Evolutionary conservation across 2,329 filamentous ascomycete genomes (phyloP).

Genomic region (Biscogniauxia mediterranea): DNA sequence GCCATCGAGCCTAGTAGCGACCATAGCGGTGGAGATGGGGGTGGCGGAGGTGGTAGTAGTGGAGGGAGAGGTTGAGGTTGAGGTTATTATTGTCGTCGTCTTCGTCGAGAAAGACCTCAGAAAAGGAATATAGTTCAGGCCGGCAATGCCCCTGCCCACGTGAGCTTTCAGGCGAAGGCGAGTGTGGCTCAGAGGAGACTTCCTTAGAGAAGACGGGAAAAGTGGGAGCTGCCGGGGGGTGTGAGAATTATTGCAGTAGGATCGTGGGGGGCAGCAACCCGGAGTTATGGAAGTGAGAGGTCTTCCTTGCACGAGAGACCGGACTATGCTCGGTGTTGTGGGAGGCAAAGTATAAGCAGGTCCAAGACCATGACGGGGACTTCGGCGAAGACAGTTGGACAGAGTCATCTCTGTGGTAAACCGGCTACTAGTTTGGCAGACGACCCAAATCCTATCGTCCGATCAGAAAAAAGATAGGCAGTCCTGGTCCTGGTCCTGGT

Average conservation of each 20-base stretch:
- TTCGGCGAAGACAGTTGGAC: constrained; percentile 1
- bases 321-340: not conserved
- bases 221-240: constrained; percentile 11
- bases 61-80: no score
- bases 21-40: constrained; percentile 63
- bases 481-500: not conserved
- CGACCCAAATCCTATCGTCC: not conserved
- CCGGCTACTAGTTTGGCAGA: not conserved
- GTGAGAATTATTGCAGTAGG: constrained; percentile 23
- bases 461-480: not conserved
- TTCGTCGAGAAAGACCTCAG: constrained; percentile 39
- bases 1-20: constrained; percentile 89
- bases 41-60: no score
- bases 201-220: constrained; percentile 16
- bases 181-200: constrained; percentile 4
- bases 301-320: constrained; percentile 2
- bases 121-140: constrained; percentile 2
- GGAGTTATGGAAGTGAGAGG: constrained; percentile 11
- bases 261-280: constrained; percentile 26
- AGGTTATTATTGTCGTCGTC: no score
- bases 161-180: not conserved
- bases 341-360: constrained; percentile 2
- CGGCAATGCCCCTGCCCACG: constrained; percentile 2
- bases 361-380: not conserved
- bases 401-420: constrained; percentile 9